phyloP scores from a whole-genome alignment of 129 eudicot genomes.

The Tanacetum coccineum region DNA sequence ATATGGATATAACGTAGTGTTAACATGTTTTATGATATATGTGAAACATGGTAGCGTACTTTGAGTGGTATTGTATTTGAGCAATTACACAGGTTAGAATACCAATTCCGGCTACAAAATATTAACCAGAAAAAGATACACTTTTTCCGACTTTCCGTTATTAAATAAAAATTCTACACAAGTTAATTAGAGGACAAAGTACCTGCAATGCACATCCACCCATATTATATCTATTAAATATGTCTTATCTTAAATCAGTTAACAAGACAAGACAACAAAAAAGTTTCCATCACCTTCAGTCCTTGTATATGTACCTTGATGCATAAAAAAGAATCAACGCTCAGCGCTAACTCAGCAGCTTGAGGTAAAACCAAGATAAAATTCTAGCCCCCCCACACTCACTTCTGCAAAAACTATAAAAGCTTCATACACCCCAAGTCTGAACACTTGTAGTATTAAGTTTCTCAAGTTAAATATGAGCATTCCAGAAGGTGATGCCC shows the following conservation, averaged over 20 bases:
- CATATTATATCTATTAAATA: background rate
- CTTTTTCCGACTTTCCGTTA: no score
- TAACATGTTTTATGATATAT: no score
- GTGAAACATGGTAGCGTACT: no score
- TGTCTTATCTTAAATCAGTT: background rate
- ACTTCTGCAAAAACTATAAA: background rate
- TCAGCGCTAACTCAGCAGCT: background rate
- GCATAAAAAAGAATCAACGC: conserved; percentile 15
- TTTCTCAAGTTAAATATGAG: conserved; percentile 12
- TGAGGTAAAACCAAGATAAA: conserved; percentile 1
- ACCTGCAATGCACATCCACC: background rate
- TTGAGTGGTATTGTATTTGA: no score
- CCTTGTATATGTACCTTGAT: background rate
- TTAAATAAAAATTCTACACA: no score
- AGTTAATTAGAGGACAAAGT: no score
- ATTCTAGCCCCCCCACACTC: background rate
- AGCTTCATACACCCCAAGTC: background rate
- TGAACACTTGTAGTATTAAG: background rate
- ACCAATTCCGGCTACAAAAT: no score
- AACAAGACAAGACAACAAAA: conserved; percentile 5
- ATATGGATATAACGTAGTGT: no score
- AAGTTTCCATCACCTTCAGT: background rate
- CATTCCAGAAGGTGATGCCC: conserved; percentile 4
- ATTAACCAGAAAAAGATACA: no score
- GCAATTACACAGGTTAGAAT: no score